phyloP scores from a whole-genome alignment of 2,329 filamentous ascomycete species.

The Phyllosticta ampelicida region DNA sequence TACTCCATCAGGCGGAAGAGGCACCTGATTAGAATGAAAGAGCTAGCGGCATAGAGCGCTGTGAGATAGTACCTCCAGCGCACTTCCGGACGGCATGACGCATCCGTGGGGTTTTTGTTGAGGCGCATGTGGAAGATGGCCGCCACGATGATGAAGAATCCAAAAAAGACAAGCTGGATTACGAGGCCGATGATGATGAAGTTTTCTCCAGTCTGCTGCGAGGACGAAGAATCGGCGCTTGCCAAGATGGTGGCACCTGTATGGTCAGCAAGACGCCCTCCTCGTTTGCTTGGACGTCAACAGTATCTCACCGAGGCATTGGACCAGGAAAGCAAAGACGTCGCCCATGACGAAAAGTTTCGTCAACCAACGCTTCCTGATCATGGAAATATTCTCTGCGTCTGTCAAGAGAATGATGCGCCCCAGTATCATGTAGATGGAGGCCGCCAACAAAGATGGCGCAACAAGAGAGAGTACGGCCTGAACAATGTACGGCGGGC shows the following conservation, averaged over 20 bases:
- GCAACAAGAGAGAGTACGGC: slow-evolving; percentile 35
- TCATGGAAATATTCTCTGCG: slow-evolving; percentile 25
- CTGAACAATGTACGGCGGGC: slow-evolving; percentile 34
- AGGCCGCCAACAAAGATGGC: slow-evolving; percentile 39
- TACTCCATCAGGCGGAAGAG: slow-evolving; percentile 43
- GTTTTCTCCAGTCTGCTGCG: not conserved
- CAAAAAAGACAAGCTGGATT: slow-evolving; percentile 24
- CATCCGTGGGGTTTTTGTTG: not conserved
- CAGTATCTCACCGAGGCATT: slow-evolving; percentile 15
- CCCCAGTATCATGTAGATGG: slow-evolving; percentile 35
- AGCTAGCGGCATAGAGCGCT: slow-evolving; percentile 33
- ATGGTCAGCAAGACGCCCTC: not conserved
- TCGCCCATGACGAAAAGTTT: slow-evolving; percentile 35
- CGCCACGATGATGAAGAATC: slow-evolving; percentile 21
- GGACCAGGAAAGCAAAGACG: slow-evolving; percentile 32
- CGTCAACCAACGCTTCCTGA: slow-evolving; percentile 28
- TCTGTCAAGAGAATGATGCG: slow-evolving; percentile 28
- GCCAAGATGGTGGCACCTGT: slow-evolving; percentile 4
- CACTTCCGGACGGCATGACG: slow-evolving; percentile 8
- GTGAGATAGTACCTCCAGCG: slow-evolving; percentile 27
- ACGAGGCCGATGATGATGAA: slow-evolving; percentile 19
- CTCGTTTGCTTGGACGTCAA: too few relatives aligned
- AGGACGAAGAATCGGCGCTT: not conserved
- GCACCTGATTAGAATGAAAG: slow-evolving; percentile 39
- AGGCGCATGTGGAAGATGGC: slow-evolving; percentile 20